Evolutionary conservation across 2,329 filamentous ascomycete genomes (phyloP).

Genomic region (Neonectria coccinea): DNA sequence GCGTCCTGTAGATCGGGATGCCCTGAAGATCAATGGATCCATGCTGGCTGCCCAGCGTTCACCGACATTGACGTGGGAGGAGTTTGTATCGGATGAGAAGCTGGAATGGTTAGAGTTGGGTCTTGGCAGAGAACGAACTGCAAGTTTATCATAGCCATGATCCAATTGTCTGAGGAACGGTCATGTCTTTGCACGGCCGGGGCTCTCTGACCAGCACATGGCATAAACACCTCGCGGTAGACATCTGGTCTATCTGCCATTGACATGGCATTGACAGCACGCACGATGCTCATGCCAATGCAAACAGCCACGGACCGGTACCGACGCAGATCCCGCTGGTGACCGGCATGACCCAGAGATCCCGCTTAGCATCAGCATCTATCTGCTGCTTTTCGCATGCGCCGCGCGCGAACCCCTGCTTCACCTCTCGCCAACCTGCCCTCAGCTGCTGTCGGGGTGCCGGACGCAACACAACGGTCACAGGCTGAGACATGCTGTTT

Average conservation of each 20-base stretch:
- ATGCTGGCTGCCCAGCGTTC: constrained; percentile 12
- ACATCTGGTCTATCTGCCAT: neutral
- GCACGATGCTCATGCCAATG: neutral
- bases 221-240: neutral
- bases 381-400: constrained; percentile 29
- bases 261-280: constrained; percentile 8
- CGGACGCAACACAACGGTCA: constrained; percentile 41
- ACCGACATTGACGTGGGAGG: constrained; percentile 19
- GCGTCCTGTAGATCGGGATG: constrained; percentile 17
- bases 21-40: constrained; percentile 23
- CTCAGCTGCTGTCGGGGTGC: constrained; percentile 34
- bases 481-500: constrained; percentile 43
- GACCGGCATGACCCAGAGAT: constrained; percentile 22
- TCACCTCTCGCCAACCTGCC: constrained; percentile 16
- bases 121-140: neutral
- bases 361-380: constrained; percentile 8
- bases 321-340: constrained; percentile 25
- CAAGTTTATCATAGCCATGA: constrained; percentile 18
- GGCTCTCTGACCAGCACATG: constrained; percentile 22
- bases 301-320: constrained; percentile 19
- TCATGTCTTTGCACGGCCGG: constrained; percentile 11
- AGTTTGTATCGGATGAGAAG: constrained; percentile 10
- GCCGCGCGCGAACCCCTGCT: constrained; percentile 23
- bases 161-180: neutral
- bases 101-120: constrained; percentile 1